Evolutionary conservation across 2,329 filamentous ascomycete species (phyloP), one percentile per base, ranked within the genome.

Genomic region (Phialophora verrucosa): DNA sequence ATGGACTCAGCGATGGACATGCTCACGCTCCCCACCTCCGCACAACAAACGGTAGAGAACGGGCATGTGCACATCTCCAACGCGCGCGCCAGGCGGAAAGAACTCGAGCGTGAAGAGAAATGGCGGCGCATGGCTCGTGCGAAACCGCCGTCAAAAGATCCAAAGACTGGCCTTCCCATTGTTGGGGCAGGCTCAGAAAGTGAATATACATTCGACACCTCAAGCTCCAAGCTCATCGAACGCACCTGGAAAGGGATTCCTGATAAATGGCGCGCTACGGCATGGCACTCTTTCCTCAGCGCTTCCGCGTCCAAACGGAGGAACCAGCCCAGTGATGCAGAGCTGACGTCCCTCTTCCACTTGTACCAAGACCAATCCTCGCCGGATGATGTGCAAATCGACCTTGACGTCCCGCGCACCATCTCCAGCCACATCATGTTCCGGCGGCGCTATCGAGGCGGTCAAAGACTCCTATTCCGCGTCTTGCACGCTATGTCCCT

Each of bases 371-470:
- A 88, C 17, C 81, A 88, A 66, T 87, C 87, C 62, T 97, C 91
- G 2, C 89, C 92, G 0, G 95, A 99, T 75, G 95, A 99, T 77
- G 89, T 94, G 25, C 95, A 99, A 79, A 99, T 99, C 73, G 95
- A 99, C 77, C 87, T 98, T 51, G 95, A 99, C 77, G 95, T 99
- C 20, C 95, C 95, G 0, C 87, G 95, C 62, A 98, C 95, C 4
- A 96, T 99, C 77, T 96, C 88, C 77, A 88, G 91, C 69, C 95
- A 99, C 79, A 94, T 99, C 77, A 97, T 99, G 94, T 99, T 99
- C 76, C 88, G 95, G 54, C 86, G 88, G 69, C 87, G 95, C 59
- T 99, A 99, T 79, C 88, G 92, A 27, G 95, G 95, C 67, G 95
- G 94, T 1, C 94, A 99, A 78, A 87, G 95, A 51, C 82, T 98